These are phyloP conservation scores for Diplocarpon rosae DNA, from an alignment of 2,329 filamentous ascomycete genomes.

Conservation along the genomic window DNA sequence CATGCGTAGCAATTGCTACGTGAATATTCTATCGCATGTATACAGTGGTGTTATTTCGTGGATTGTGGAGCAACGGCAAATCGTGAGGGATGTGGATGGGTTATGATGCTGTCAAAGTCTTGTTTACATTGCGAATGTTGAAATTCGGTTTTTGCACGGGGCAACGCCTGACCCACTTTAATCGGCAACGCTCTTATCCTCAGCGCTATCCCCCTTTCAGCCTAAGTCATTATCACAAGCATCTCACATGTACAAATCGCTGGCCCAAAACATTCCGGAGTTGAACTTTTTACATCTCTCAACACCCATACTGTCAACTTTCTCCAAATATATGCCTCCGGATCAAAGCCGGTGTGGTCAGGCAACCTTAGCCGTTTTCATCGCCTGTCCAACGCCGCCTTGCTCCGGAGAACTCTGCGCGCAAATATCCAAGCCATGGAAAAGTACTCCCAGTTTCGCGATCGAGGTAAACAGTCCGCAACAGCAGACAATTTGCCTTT, in stretches of 20 bases:
- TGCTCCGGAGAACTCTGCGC: not conserved
- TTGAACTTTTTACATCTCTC: too few species aligned
- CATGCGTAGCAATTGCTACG: constrained; percentile 19
- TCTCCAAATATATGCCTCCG: not conserved
- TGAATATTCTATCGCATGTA: constrained; percentile 18
- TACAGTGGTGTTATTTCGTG: not conserved
- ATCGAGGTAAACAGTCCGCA: constrained; percentile 45
- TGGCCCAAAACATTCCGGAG: too few species aligned
- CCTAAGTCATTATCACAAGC: too few species aligned
- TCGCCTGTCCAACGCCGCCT: not conserved
- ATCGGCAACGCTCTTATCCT: too few species aligned
- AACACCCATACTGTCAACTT: too few species aligned
- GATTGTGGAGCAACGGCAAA: not conserved
- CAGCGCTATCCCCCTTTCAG: not conserved
- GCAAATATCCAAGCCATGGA: constrained; percentile 41
- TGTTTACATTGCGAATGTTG: too few species aligned
- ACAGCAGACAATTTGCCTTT: constrained; percentile 4
- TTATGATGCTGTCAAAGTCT: too few species aligned
- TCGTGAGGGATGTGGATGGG: not conserved
- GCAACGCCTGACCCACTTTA: too few species aligned
- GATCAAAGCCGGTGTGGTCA: not conserved
- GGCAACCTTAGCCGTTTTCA: constrained; percentile 4
- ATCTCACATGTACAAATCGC: too few species aligned
- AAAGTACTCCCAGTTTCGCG: constrained; percentile 65
- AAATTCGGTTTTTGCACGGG: too few species aligned